Percentiles rank a stretch among this genome's conserved stretches.
Evolutionary conservation across 202 grass and related monocot species (phyloP).

Genomic region (Dendrocalamus latiflorus): DNA sequence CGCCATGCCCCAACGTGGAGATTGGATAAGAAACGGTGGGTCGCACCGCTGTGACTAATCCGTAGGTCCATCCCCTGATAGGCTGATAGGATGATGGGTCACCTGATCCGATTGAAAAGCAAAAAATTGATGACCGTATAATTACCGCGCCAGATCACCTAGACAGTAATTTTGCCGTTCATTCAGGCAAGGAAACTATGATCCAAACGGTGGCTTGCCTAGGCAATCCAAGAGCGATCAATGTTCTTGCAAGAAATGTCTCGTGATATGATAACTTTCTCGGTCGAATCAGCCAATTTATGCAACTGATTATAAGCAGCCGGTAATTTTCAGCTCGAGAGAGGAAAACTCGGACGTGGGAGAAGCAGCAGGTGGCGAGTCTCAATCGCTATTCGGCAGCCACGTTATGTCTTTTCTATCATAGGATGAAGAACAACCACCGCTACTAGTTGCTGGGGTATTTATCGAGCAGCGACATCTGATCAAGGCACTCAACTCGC

Average conservation of each 20-base stretch:
- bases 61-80: not conserved
- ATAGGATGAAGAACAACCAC: conserved; percentile 13
- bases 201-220: not conserved
- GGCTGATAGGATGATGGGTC: not conserved
- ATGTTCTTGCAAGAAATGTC: not conserved
- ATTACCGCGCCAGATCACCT: not conserved
- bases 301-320: not conserved
- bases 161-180: not conserved
- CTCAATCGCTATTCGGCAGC: not conserved
- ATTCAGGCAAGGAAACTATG: not conserved
- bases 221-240: not conserved
- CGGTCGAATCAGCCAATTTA: not conserved
- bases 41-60: not conserved
- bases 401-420: not conserved
- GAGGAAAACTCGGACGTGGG: not conserved
- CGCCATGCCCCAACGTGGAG: not conserved
- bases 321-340: not conserved
- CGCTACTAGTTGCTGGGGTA: not conserved
- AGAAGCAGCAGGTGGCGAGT: conserved; percentile 15
- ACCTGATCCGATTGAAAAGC: not conserved
- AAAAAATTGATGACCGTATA: not conserved
- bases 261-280: not conserved
- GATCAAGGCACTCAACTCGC: not conserved
- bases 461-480: not conserved
- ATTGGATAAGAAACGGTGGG: not conserved